Evolutionary conservation across 768 basidiomycete species (phyloP).

Genomic region (Tricholoma bakamatsutake): DNA sequence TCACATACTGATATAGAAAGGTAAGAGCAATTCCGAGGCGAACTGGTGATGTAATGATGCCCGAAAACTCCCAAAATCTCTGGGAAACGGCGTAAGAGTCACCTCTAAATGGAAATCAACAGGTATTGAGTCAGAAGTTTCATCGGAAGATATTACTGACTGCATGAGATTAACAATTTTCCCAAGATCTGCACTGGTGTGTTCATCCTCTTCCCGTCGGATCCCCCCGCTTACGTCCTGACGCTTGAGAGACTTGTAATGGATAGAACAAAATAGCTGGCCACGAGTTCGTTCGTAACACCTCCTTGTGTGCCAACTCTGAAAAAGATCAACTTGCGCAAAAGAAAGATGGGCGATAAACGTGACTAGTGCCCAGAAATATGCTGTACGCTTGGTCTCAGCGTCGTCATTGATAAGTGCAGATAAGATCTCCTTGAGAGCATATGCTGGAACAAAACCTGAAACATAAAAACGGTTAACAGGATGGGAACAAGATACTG

Average conservation of each 20-base stretch:
- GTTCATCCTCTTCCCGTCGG: slow-evolving; percentile 30
- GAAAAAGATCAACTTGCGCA: slow-evolving; percentile 58
- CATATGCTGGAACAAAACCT: slow-evolving; percentile 67
- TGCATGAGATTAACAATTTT: slow-evolving; percentile 75
- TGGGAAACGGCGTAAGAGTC: slow-evolving; percentile 67
- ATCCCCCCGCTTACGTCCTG: slow-evolving; percentile 50
- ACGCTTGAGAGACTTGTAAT: slow-evolving; percentile 61
- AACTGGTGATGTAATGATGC: slow-evolving; percentile 55
- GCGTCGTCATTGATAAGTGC: slow-evolving; percentile 39
- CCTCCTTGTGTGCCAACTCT: slow-evolving; percentile 60
- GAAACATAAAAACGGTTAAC: neutral
- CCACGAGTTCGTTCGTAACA: slow-evolving; percentile 71
- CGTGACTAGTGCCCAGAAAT: slow-evolving; percentile 52
- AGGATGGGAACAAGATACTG: neutral
- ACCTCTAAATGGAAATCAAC: slow-evolving; percentile 35
- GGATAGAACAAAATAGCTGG: slow-evolving; percentile 63
- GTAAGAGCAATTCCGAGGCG: slow-evolving; percentile 59
- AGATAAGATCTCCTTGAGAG: slow-evolving; percentile 53
- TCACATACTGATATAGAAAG: slow-evolving; percentile 65
- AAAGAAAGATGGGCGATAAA: slow-evolving; percentile 63
- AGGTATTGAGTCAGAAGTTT: neutral
- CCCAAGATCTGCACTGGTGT: slow-evolving; percentile 51
- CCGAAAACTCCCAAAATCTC: slow-evolving; percentile 69
- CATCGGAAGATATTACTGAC: slow-evolving; percentile 24
- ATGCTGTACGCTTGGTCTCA: slow-evolving; percentile 40